phyloP scores from a whole-genome alignment of 495 filamentous ascomycete genomes.

The Neurospora sp. region DNA sequence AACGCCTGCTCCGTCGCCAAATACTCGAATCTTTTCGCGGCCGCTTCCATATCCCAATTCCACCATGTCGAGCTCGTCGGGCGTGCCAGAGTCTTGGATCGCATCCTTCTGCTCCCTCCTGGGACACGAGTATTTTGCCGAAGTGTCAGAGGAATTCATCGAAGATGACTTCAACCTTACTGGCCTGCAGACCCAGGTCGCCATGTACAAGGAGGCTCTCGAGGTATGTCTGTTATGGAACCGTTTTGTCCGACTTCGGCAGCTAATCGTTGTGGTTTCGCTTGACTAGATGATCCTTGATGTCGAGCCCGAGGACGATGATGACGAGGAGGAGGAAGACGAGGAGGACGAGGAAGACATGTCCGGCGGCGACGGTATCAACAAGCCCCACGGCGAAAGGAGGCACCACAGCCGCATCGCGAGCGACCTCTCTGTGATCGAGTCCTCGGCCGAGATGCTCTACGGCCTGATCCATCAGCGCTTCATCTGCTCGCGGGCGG shows the following conservation, averaged over 20 bases:
- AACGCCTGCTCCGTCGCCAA: not conserved
- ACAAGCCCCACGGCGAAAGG: conserved; percentile 48
- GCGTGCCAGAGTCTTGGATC: conserved; percentile 91
- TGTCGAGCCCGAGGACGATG: conserved; percentile 90
- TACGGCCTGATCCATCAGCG: conserved; percentile 98
- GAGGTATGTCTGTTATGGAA: conserved; percentile 30
- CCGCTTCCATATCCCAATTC: not conserved
- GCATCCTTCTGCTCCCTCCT: conserved; percentile 89
- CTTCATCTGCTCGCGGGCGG: conserved; percentile 93
- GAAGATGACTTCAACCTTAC: conserved; percentile 99
- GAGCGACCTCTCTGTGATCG: conserved; percentile 86
- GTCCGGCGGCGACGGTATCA: conserved; percentile 39
- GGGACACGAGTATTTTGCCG: conserved; percentile 97
- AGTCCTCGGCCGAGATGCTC: conserved; percentile 91
- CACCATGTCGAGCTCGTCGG: conserved; percentile 62
- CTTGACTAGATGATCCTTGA: conserved; percentile 85
- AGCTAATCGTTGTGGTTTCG: conserved; percentile 21
- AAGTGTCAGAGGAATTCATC: conserved; percentile 97
- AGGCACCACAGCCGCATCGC: conserved; percentile 79
- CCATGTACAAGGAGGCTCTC: conserved; percentile 95
- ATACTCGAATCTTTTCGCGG: not conserved
- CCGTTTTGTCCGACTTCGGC: not conserved
- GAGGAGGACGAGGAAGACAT: conserved; percentile 72
- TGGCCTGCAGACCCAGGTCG: conserved; percentile 85
- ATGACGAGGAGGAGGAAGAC: conserved; percentile 73